Conservation (phyloP, 805 yeast species). For the Pichia occidentalis region DNA sequence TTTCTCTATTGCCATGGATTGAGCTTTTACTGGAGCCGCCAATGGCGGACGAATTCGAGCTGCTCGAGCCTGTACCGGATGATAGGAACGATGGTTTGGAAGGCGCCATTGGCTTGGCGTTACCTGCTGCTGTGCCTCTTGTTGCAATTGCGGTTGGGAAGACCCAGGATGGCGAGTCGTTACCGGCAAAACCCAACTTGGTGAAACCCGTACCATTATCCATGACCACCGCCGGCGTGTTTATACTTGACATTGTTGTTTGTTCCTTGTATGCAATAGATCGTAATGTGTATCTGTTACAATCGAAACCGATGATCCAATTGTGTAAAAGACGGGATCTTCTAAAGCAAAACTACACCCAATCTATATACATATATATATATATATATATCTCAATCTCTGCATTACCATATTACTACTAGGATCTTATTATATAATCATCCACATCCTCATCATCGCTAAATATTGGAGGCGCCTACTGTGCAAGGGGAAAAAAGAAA, state of each 20-base stretch:
- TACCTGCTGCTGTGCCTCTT: constrained; percentile 38
- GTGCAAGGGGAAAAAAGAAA: too few relatives aligned
- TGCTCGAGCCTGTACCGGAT: constrained; percentile 23
- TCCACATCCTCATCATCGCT: too few relatives aligned
- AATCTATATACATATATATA: too few relatives aligned
- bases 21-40: too few relatives aligned
- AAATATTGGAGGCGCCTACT: too few relatives aligned
- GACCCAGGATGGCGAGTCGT: constrained; percentile 94
- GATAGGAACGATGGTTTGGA: constrained; percentile 41
- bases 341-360: too few relatives aligned
- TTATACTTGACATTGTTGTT: constrained; percentile 49
- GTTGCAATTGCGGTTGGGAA: constrained; percentile 97
- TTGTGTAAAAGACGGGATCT: too few relatives aligned
- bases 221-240: constrained; percentile 93
- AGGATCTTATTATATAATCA: too few relatives aligned
- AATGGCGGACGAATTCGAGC: constrained; percentile 9
- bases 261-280: not conserved
- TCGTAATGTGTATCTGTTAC: too few relatives aligned
- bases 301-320: too few relatives aligned
- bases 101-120: constrained; percentile 35
- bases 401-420: too few relatives aligned
- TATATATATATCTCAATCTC: too few relatives aligned
- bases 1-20: constrained; percentile 57
- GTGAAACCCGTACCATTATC: constrained; percentile 97
- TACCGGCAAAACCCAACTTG: constrained; percentile 96